Evolutionary conservation across 768 basidiomycete genomes (phyloP), one percentile per base, ranked within the genome.

Genomic region (Kwoniella europaea): DNA sequence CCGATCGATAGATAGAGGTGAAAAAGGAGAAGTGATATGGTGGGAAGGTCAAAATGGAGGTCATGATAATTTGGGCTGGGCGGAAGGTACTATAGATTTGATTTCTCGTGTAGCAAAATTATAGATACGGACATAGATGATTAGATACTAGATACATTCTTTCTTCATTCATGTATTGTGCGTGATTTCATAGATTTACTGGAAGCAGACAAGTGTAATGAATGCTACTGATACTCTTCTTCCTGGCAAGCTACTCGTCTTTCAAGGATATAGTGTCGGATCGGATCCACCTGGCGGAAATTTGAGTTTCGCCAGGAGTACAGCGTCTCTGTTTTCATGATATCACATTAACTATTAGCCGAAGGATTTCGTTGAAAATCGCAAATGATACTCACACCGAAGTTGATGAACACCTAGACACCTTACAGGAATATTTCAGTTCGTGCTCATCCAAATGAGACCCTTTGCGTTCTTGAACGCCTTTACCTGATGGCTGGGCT

Each of bases 11-110:
- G 57, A 16, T 41, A 55, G 72, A 29, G 50, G 10, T 4, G 53
- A 61, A 12, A 64, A 70, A 50, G 74, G 76, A 9, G 63, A 71
- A 18, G 75, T 83, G 24, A 43, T 77, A 20, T 81, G 73, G 68
- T 81, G 74, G 71, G 79, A 83, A 58, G 82, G 77, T 0, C 63
- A 72, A 13, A 43, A 62, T 20, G 82, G 82, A 2, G 82, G 80
- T 20, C 82, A 83, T 62, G 78, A 81, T 63, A 61, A 73, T 46
- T 50, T 80, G 3, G 80, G 76, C 9, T 77, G 73, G 69, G 75
- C 74, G 24, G 80, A 83, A 52, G 80, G 82, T 9, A 74, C 75
- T 1, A 63, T 79, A 15, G 79, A 83, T 61, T 61, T 83, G 20
- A 76, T 83, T 15, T 62, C 58, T 20, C 50, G 65, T 27, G 61